phyloP scores from a whole-genome alignment of 2,329 filamentous ascomycete genomes.

The Hymenoscyphus occultus region DNA sequence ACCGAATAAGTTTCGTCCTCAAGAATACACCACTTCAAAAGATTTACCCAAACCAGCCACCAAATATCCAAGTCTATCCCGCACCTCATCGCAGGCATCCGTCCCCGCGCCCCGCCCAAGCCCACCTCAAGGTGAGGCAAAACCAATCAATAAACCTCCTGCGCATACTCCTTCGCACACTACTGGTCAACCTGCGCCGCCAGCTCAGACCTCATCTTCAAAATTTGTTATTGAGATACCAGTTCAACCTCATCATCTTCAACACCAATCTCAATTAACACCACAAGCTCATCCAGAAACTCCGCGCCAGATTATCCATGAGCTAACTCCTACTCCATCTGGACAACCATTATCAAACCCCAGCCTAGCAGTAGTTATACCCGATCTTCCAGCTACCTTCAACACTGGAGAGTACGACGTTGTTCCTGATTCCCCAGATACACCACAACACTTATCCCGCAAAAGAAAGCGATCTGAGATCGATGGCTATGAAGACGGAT shows the following conservation, averaged over 20 bases:
- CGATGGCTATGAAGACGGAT: conserved; percentile 53
- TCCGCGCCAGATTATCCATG: conserved; percentile 3
- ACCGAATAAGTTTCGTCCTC: conserved; percentile 24
- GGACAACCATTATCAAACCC: conserved; percentile 15
- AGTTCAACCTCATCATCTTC: conserved; percentile 3
- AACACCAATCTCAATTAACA: conserved; percentile 6
- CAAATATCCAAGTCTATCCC: conserved; percentile 33
- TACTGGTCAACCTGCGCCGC: conserved; percentile 14
- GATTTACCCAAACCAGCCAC: conserved; percentile 3
- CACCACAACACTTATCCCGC: conserved; percentile 27
- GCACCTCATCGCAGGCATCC: conserved; percentile 44
- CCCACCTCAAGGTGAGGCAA: not conserved
- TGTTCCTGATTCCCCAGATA: conserved; percentile 31
- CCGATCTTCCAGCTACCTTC: conserved; percentile 26
- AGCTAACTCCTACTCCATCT: conserved; percentile 11
- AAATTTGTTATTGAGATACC: conserved; percentile 5
- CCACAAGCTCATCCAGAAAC: conserved; percentile 6
- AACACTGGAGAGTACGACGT: conserved; percentile 32
- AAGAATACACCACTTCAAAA: conserved; percentile 38
- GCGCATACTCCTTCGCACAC: conserved; percentile 14
- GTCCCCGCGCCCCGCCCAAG: conserved; percentile 37
- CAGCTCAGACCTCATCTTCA: conserved; percentile 12
- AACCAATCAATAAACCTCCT: not conserved
- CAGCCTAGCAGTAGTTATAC: conserved; percentile 30
- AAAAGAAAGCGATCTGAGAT: conserved; percentile 52